Percentiles rank a stretch among this genome's conserved stretches.
These are phyloP conservation scores for Leersia perrieri DNA, from an alignment of 176 grass and related monocot genomes.

Conservation along the genomic window DNA sequence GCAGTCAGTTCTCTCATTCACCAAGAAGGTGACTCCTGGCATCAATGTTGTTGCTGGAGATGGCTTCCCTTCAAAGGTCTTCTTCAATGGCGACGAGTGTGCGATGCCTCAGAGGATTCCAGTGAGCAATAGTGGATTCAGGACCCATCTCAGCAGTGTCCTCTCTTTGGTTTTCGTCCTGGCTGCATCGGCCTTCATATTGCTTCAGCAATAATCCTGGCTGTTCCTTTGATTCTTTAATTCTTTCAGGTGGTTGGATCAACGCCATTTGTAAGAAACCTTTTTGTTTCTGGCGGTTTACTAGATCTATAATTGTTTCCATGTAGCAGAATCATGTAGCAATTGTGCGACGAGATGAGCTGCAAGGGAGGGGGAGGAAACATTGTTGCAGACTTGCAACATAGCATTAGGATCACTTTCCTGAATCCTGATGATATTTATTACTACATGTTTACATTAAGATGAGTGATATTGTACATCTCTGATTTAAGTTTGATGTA, in stretches of 20 bases:
- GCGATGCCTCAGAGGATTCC: constrained; percentile 53
- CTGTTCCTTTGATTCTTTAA: constrained; percentile 51
- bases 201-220: constrained; percentile 56
- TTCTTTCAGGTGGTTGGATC: constrained; percentile 55
- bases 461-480: constrained; percentile 36
- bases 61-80: constrained; percentile 85
- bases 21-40: constrained; percentile 70
- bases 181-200: constrained; percentile 37
- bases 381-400: constrained; percentile 42
- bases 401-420: constrained; percentile 6
- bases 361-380: not conserved
- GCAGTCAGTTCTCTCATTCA: constrained; percentile 86
- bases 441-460: constrained; percentile 17
- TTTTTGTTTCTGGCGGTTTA: constrained; percentile 46
- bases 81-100: constrained; percentile 93
- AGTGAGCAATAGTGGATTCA: constrained; percentile 44
- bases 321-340: constrained; percentile 28
- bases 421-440: constrained; percentile 33
- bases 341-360: constrained; percentile 22
- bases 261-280: constrained; percentile 41
- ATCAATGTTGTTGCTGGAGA: constrained; percentile 65
- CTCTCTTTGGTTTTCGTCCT: constrained; percentile 40
- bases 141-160: constrained; percentile 8
- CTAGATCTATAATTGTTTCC: constrained; percentile 36
- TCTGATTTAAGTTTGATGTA: constrained; percentile 13